These are phyloP conservation scores for Alternaria panax DNA, from an alignment of 2,329 filamentous ascomycete genomes.

Conservation along the genomic window DNA sequence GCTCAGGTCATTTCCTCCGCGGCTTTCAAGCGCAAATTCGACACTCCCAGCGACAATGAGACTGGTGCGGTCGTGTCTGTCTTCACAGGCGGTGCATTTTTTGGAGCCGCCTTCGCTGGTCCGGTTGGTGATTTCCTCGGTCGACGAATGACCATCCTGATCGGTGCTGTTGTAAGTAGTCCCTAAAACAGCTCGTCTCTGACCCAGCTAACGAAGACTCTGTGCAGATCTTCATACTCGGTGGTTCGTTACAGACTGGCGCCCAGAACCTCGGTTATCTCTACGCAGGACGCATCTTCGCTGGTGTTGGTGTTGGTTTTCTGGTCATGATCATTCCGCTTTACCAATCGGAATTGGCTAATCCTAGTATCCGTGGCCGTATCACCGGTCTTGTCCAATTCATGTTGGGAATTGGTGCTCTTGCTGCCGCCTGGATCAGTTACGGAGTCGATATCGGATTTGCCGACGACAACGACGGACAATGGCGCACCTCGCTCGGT, in stretches of 20 bases:
- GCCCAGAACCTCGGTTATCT: conserved; percentile 68
- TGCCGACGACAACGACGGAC: conserved; percentile 54
- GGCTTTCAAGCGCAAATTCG: conserved; percentile 54
- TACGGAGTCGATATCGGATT: conserved; percentile 69
- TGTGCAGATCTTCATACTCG: conserved; percentile 65
- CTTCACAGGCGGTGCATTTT: conserved; percentile 78
- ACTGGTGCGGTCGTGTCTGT: conserved; percentile 77
- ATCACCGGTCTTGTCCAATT: conserved; percentile 82
- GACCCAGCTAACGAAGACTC: background rate
- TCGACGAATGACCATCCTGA: conserved; percentile 73
- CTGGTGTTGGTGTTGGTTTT: conserved; percentile 70
- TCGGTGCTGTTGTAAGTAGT: conserved; percentile 68
- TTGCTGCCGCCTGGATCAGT: conserved; percentile 76
- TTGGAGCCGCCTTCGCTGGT: conserved; percentile 71
- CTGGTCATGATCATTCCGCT: conserved; percentile 72
- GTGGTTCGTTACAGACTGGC: conserved; percentile 76
- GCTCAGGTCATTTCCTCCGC: conserved; percentile 61
- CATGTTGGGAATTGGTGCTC: conserved; percentile 78
- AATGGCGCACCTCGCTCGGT: conserved; percentile 71
- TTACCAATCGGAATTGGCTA: conserved; percentile 81
- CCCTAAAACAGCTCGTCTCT: too few species aligned
- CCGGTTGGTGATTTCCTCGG: conserved; percentile 69
- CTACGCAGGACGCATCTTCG: conserved; percentile 73
- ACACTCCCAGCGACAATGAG: conserved; percentile 48
- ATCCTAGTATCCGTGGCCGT: conserved; percentile 77